These are phyloP conservation scores for Metschnikowia cubensis DNA, from an alignment of 805 yeast species.

Conservation along the genomic window DNA sequence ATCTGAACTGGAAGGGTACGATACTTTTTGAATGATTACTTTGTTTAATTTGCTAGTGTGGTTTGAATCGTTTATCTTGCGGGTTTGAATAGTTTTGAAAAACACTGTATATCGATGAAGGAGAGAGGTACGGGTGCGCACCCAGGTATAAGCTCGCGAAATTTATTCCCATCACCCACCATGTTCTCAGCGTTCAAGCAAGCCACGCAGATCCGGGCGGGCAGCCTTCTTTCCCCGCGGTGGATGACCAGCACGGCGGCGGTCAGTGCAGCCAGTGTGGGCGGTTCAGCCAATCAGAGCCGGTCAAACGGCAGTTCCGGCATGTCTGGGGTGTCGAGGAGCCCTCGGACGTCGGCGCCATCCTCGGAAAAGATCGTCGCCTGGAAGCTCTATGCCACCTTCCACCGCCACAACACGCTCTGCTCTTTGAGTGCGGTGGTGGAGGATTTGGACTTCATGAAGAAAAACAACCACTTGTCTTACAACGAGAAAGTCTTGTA, in stretches of 20 bases:
- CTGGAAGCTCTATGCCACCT: constrained; percentile 71
- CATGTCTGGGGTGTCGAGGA: too few relatives aligned
- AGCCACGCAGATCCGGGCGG: not conserved
- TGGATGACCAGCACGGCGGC: not conserved
- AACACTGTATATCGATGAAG: too few relatives aligned
- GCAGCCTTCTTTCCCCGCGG: not conserved
- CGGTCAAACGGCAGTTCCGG: too few relatives aligned
- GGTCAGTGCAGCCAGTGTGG: not conserved
- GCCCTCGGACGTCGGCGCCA: not conserved
- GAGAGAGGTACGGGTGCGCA: not conserved
- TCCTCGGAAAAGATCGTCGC: constrained; percentile 42
- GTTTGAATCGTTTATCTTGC: too few relatives aligned
- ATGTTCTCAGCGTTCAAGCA: constrained; percentile 1
- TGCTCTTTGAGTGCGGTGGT: constrained; percentile 69
- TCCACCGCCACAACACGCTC: constrained; percentile 80
- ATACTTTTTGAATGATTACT: too few relatives aligned
- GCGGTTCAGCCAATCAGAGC: too few relatives aligned
- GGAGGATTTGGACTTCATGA: constrained; percentile 57
- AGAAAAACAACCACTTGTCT: constrained; percentile 51
- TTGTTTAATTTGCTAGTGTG: too few relatives aligned
- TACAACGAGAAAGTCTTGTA: constrained; percentile 72
- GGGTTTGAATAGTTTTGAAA: too few relatives aligned
- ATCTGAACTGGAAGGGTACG: too few relatives aligned
- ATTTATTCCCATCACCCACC: not conserved
- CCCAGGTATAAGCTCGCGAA: not conserved